Conservation (phyloP, 305 asterid species). For the Solanum hybrid region DNA sequence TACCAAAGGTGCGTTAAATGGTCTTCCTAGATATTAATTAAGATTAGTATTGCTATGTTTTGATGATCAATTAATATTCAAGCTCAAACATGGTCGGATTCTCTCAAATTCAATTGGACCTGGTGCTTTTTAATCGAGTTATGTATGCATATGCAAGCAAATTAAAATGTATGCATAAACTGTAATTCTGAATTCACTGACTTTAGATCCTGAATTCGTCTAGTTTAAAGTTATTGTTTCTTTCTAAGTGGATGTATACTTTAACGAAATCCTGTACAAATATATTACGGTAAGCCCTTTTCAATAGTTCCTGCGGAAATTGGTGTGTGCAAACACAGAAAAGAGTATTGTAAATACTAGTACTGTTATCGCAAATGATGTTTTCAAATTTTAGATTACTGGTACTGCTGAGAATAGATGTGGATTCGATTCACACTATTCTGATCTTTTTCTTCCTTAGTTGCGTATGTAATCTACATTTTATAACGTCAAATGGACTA, state of each 20-base stretch:
- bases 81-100: not conserved
- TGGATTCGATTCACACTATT: not conserved
- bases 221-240: not conserved
- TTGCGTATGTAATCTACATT: not conserved
- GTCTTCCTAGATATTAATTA: conserved; percentile 26
- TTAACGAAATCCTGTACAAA: not conserved
- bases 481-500: not conserved
- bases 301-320: not conserved
- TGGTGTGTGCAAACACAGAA: not conserved
- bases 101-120: not conserved
- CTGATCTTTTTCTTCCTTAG: not conserved
- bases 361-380: not conserved
- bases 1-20: conserved; percentile 41
- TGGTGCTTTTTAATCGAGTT: not conserved
- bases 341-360: not conserved
- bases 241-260: not conserved
- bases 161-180: not conserved
- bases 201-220: not conserved
- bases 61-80: not conserved
- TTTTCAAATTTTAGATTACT: too few species aligned
- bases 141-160: not conserved
- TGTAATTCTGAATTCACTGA: not conserved
- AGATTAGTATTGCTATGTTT: not conserved
- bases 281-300: not conserved
- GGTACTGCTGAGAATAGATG: not conserved